Evolutionary conservation across 2,329 filamentous ascomycete species (phyloP).

Genomic region (Nigrospora osmanthi): DNA sequence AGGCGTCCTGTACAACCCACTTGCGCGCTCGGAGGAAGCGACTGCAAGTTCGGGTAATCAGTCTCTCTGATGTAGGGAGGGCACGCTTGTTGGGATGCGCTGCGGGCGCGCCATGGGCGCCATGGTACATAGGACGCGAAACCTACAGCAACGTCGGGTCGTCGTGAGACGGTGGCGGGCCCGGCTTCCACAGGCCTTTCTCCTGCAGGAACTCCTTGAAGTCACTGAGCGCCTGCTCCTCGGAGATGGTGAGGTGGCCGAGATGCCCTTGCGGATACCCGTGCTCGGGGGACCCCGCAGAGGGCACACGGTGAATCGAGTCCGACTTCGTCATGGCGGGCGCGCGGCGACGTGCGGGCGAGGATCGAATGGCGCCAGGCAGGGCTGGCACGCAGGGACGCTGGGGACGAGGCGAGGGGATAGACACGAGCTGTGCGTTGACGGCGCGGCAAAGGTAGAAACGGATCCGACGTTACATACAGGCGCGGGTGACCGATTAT

Average conservation of each 20-base stretch:
- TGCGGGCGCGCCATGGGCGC: background rate
- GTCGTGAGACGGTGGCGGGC: constrained; percentile 56
- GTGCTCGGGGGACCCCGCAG: constrained; percentile 22
- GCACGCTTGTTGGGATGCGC: background rate
- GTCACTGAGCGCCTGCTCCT: constrained; percentile 57
- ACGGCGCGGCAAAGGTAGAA: no score
- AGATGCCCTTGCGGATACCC: constrained; percentile 72
- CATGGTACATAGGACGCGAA: background rate
- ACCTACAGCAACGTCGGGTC: constrained; percentile 65
- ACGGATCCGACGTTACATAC: no score
- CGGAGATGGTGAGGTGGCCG: constrained; percentile 63
- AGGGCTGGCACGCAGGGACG: background rate
- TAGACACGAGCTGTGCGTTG: no score
- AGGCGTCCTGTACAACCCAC: constrained; percentile 71
- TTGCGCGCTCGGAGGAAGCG: constrained; percentile 80
- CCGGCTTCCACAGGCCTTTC: constrained; percentile 54
- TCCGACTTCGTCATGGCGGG: constrained; percentile 10
- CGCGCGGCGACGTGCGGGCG: no score
- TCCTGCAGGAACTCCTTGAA: constrained; percentile 66
- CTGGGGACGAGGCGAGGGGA: background rate
- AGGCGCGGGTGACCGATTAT: no score
- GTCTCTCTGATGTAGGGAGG: background rate
- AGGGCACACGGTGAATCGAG: constrained; percentile 21
- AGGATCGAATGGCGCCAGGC: background rate
- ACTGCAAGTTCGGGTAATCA: constrained; percentile 33